Base-by-base conservation (phyloP, 176 grass and related monocot genomes). In the Triticum timopheevii region DNA sequence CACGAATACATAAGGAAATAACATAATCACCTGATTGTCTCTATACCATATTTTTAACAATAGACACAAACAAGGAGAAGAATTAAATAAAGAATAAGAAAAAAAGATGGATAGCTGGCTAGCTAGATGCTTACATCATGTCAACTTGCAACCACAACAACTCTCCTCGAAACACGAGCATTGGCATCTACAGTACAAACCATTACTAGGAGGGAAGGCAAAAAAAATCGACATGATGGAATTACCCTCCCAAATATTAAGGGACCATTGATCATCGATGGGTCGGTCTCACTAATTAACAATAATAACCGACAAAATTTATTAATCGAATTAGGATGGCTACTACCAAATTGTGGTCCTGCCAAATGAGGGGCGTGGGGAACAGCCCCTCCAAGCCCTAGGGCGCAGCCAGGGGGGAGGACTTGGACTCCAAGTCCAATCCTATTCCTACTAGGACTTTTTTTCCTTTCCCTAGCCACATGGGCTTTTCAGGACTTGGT, bases 261-360 rank as follows among this genome's bases (percentile, higher is more conserved):
- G 35, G 78, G 61, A 31, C 67, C 27, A 50, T 54, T 54, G 50
- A 54, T 54, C 50, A 65, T 40, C 8, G 10, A 83, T 16, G 52
- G 63, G 33, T 54, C 80, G 66, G 10, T 69, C 16, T 69, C 68
- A 25, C 47, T 71, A 83, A 61, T 83, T 40, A 72, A 83, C 49
- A 71, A 82, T 23, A 6, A 54, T 65, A 28, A 69, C 8, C 44
- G 15, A 8, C 30, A 7, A 22, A 69, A 75, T 81, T 40, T 67
- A 85, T 76, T 63, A 20, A 76, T 61, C 20, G 4, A 52, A 50
- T 31, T 13, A 22, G 31, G 9, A 11, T 42, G 17, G 7, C 58
- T 20, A 19, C 76, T 85, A 88, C 85, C 90, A 91, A 83, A 84
- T 85, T 82, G 77, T 88, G 50, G 20, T 27, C 84, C 84, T 83